Evolutionary conservation across 345 rosid genomes (phyloP).

Genomic region (Physaria fendleri): DNA sequence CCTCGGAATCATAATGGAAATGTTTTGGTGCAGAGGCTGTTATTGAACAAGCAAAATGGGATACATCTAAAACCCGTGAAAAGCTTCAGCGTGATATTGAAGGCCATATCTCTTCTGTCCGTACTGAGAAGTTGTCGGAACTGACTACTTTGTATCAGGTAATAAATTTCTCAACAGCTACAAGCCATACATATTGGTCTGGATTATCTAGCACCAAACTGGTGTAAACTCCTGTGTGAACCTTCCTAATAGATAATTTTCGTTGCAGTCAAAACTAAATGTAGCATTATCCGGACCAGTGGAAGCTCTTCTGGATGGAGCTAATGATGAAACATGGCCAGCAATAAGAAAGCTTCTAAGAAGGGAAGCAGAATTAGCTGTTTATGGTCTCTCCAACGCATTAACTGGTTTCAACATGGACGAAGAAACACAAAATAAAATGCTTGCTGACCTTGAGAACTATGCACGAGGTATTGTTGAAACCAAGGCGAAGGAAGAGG

Average conservation of each 20-base stretch:
- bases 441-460: constrained; percentile 50
- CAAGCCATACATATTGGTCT: constrained; percentile 5
- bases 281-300: constrained; percentile 78
- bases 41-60: constrained; percentile 91
- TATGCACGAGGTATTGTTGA: constrained; percentile 76
- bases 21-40: constrained; percentile 61
- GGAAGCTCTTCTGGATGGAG: constrained; percentile 90
- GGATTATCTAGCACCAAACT: background rate
- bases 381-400: constrained; percentile 57
- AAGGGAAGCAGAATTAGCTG: constrained; percentile 62
- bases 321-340: constrained; percentile 80
- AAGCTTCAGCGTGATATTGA: constrained; percentile 84
- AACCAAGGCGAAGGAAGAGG: constrained; percentile 84
- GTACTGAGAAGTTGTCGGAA: constrained; percentile 74
- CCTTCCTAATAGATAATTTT: constrained; percentile 12
- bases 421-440: constrained; percentile 47
- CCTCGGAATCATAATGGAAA: background rate
- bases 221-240: constrained; percentile 9
- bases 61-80: constrained; percentile 64
- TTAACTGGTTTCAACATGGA: constrained; percentile 81
- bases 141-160: constrained; percentile 76
- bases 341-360: constrained; percentile 70
- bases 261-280: constrained; percentile 62
- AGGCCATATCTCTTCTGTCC: constrained; percentile 74
- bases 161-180: constrained; percentile 8